Base-by-base conservation (phyloP, 2,329 filamentous ascomycete species). In the Xylaria sp. region DNA sequence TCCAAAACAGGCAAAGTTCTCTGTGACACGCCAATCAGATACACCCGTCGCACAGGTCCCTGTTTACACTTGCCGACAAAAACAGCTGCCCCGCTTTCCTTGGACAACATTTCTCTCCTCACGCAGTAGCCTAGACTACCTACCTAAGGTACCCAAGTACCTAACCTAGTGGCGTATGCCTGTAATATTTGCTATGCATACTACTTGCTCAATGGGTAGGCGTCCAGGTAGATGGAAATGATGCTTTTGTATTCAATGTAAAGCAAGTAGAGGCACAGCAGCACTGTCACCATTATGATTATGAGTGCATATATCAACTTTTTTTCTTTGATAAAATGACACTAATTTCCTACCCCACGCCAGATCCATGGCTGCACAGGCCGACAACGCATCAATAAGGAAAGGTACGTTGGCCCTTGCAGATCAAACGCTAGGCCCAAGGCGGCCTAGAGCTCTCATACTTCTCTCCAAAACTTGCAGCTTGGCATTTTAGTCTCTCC, bases 1-100 rank as follows among this genome's bases (percentile, higher is more conserved):
- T 13, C 69, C 69, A 48, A 51, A 71, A 71, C 31, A 51, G 68
- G 68, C 64, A 68, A 68, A 59, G 68, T 56, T 62, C 46, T 33
- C 20, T 13, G 25, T 18, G 2, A 1, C 51, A 15, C 31, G 13
- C 68, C 68, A 70, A 70, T 70, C 62, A 71, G 46, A 63, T 5
- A 3, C 15, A 25, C 41, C 33, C 28, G 60, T 56, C 68, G 63
- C 49, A 41, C 23, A 65, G 52, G 52, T 54, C 65, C 68, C 64
- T 67, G 68, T 64, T 55, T 57, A 64, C 68, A 70, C 64, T 70
- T 70, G 68, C 68, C 68, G 69, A 70, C 43, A 74, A 68, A 60
- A 68, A 46, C 43, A 49, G 23, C 31, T 61, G 61, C 64, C 66
- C 56, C 64, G 63, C 67, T 69, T 63, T 71, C 46, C 57, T 56